Evolutionary conservation across 2,329 filamentous ascomycete species (phyloP), one percentile per base, ranked within the genome.

Genomic region (Arthroderma uncinatum): DNA sequence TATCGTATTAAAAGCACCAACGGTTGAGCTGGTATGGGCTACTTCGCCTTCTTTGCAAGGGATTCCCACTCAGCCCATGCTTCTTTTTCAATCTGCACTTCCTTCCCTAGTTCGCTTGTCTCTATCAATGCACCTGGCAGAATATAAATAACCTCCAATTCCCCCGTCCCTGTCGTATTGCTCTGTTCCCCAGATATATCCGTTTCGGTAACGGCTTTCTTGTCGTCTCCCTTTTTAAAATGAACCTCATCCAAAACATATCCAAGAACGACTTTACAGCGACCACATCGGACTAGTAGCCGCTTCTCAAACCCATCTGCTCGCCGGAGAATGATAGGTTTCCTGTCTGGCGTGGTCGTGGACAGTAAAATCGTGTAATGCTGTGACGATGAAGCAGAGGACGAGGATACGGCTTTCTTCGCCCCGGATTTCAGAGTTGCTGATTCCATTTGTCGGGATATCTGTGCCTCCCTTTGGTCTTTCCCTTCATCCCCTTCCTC

Each of bases 261-360:
- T 28, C 81, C 84, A 47, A 86, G 73, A 0, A 79, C 75, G 28
- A 85, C 66, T 33, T 76, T 73, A 71, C 85, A 87, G 57, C 84
- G 71, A 10, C 74, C 77, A 69, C 85, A 88, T 21, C 79, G 73
- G 61, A 80, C 73, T 3, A 82, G 63, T 57, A 78, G 73, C 16
- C 85, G 71, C 73, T 85, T 86, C 72, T 87, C 85, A 60, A 86
- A 86, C 4, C 84, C 85, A 58, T 85, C 80, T 60, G 78, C 76
- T 9, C 79, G 73, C 1, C 78, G 72, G 5, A 85, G 71, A 0
- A 85, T 70, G 9, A 76, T 74, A 4, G 78, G 67, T 39, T 75
- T 76, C 0, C 71, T 67, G 58, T 82, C 79, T 0, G 71, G 69
- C 1, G 71, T 64, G 0, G 79, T 75, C 1, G 73, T 76, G 0